These are phyloP conservation scores for Chernovozyma aurita DNA, from an alignment of 1,139 yeast genomes.

Conservation along the genomic window DNA sequence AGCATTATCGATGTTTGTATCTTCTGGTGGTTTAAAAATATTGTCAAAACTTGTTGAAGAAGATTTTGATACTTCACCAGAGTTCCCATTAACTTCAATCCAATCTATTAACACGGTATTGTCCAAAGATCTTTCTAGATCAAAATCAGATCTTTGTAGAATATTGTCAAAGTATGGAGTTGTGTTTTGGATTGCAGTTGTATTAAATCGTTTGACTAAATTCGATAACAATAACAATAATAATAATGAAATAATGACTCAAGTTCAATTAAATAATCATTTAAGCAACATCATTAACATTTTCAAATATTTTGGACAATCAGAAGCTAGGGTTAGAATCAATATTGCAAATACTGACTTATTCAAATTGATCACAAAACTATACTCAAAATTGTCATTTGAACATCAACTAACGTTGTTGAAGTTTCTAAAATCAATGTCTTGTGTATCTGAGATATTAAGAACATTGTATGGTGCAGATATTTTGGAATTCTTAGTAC, in stretches of 20 bases:
- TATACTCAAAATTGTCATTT: conserved; percentile 26
- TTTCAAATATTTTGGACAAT: conserved; percentile 36
- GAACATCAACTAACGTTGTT: conserved; percentile 35
- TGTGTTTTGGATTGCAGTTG: conserved; percentile 45
- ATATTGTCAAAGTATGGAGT: conserved; percentile 47
- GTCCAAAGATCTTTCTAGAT: conserved; percentile 38
- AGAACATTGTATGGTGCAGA: conserved; percentile 37
- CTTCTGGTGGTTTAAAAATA: conserved; percentile 55
- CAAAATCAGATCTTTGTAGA: conserved; percentile 53
- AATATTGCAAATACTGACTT: conserved; percentile 40
- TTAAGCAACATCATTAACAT: conserved; percentile 36
- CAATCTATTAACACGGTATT: conserved; percentile 43
- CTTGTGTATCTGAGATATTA: conserved; percentile 33
- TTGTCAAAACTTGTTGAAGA: conserved; percentile 51
- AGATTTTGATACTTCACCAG: conserved; percentile 43
- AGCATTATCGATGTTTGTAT: conserved; percentile 47
- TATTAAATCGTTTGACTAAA: conserved; percentile 31
- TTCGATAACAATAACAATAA: conserved; percentile 9
- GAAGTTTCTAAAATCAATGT: conserved; percentile 41
- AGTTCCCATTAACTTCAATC: conserved; percentile 44
- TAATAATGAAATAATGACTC: conserved; percentile 12
- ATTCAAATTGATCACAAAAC: conserved; percentile 40
- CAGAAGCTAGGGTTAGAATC: conserved; percentile 40
- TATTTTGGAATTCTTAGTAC: conserved; percentile 36
- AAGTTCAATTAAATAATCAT: conserved; percentile 23